Conservation (phyloP, 495 filamentous ascomycete species). For the Symbiotaphrina buchneri region DNA sequence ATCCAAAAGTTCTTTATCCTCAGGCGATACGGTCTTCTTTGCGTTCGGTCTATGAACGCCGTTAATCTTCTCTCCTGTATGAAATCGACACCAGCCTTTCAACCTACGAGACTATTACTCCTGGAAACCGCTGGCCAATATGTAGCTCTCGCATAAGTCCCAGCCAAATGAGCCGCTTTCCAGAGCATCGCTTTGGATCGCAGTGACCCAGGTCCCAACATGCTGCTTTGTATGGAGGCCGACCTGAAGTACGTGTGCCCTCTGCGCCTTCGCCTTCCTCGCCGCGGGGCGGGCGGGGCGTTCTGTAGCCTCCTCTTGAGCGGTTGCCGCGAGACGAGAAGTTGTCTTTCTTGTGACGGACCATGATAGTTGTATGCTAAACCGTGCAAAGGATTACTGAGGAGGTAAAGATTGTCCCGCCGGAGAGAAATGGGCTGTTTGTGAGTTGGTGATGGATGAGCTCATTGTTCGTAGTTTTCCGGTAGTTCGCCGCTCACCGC, state of each 20-base stretch:
- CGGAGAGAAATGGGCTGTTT: no score
- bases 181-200: conserved; percentile 90
- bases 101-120: conserved; percentile 66
- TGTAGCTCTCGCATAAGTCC: conserved; percentile 86
- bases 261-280: conserved; percentile 15
- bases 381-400: no score
- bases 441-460: no score
- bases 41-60: conserved; percentile 52
- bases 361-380: conserved; percentile 47
- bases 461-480: no score
- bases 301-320: conserved; percentile 19
- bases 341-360: conserved; percentile 86
- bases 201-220: conserved; percentile 97
- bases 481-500: no score
- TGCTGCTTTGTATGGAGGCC: conserved; percentile 66
- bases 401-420: no score
- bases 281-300: conserved; percentile 16
- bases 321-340: conserved; percentile 49
- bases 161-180: conserved; percentile 76
- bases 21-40: conserved; percentile 59
- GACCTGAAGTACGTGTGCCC: conserved; percentile 13
- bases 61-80: background rate
- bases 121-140: conserved; percentile 72
- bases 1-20: conserved; percentile 60
- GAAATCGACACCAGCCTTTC: conserved; percentile 1